phyloP scores from a whole-genome alignment of 2,329 filamentous ascomycete species.

The Incumbomyces delicatus region DNA sequence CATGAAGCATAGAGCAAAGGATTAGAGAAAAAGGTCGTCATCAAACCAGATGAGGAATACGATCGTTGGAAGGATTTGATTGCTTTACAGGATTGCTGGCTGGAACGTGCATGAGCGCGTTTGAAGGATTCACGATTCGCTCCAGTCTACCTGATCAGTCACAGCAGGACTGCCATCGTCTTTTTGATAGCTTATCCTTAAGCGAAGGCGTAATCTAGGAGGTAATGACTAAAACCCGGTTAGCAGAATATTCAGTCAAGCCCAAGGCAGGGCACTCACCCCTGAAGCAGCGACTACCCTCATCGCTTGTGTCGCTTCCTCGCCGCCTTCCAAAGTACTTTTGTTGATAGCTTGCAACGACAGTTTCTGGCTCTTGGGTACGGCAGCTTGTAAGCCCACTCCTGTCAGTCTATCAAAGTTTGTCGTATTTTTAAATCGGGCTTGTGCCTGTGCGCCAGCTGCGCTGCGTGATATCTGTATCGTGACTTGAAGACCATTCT shows the following conservation, averaged over 20 bases:
- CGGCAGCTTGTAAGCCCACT: constrained; percentile 83
- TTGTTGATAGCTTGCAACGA: constrained; percentile 85
- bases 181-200: constrained; percentile 74
- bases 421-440: constrained; percentile 71
- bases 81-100: too few species aligned
- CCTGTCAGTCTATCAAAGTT: constrained; percentile 55
- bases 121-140: constrained; percentile 50
- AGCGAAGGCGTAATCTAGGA: constrained; percentile 62
- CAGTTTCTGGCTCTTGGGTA: constrained; percentile 91
- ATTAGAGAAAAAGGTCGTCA: too few species aligned
- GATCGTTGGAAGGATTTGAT: too few species aligned
- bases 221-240: constrained; percentile 53
- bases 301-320: constrained; percentile 85
- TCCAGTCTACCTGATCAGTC: constrained; percentile 94
- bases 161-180: constrained; percentile 55
- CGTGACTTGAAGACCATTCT: constrained; percentile 71
- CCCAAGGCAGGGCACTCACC: constrained; percentile 52
- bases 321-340: constrained; percentile 62
- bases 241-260: neutral
- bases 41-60: too few species aligned
- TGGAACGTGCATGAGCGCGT: neutral
- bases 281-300: constrained; percentile 74
- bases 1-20: too few species aligned
- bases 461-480: constrained; percentile 77
- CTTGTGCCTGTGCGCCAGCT: constrained; percentile 60